Percentiles rank a stretch among this genome's conserved stretches.
These are phyloP conservation scores for Zygosaccharomyces gambellarensis DNA, from an alignment of 805 yeast species.

Conservation along the genomic window DNA sequence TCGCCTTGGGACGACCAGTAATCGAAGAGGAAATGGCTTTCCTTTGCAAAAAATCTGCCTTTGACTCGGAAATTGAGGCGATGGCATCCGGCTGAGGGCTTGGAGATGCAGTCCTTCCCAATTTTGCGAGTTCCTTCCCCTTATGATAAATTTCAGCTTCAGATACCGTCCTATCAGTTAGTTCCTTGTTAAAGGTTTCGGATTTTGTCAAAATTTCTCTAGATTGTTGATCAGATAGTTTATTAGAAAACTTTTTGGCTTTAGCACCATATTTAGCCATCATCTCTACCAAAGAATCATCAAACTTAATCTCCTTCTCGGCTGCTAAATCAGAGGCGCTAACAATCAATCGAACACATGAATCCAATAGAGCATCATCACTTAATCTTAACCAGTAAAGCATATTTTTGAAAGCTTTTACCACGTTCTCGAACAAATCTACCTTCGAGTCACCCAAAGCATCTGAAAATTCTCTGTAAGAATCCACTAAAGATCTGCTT, in stretches of 20 bases:
- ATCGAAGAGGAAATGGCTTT: slow-evolving; percentile 31
- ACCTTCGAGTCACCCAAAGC: slow-evolving; percentile 34
- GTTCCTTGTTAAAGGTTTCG: slow-evolving; percentile 45
- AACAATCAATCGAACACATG: slow-evolving; percentile 69
- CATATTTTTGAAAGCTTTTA: slow-evolving; percentile 62
- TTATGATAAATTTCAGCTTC: slow-evolving; percentile 39
- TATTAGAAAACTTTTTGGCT: slow-evolving; percentile 65
- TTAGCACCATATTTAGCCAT: slow-evolving; percentile 62
- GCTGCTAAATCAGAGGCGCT: slow-evolving; percentile 61
- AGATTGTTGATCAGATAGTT: slow-evolving; percentile 62
- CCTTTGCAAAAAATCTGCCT: slow-evolving; percentile 32
- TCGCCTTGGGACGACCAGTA: slow-evolving; percentile 26
- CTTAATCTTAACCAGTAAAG: slow-evolving; percentile 79
- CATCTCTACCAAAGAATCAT: slow-evolving; percentile 47
- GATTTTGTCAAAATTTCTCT: slow-evolving; percentile 59
- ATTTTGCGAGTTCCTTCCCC: slow-evolving; percentile 25
- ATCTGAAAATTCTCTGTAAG: slow-evolving; percentile 49
- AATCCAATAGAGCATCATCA: slow-evolving; percentile 58
- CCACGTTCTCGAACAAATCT: slow-evolving; percentile 47
- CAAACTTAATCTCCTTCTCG: slow-evolving; percentile 48
- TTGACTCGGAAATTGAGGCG: slow-evolving; percentile 19
- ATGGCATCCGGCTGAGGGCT: slow-evolving; percentile 6
- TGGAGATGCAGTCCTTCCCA: slow-evolving; percentile 10
- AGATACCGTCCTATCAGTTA: slow-evolving; percentile 50
- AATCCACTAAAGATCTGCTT: slow-evolving; percentile 61